Percentiles rank a stretch among this genome's conserved stretches.
phyloP scores from a whole-genome alignment of 2,329 filamentous ascomycete species.

The Fusarium tricinctum region DNA sequence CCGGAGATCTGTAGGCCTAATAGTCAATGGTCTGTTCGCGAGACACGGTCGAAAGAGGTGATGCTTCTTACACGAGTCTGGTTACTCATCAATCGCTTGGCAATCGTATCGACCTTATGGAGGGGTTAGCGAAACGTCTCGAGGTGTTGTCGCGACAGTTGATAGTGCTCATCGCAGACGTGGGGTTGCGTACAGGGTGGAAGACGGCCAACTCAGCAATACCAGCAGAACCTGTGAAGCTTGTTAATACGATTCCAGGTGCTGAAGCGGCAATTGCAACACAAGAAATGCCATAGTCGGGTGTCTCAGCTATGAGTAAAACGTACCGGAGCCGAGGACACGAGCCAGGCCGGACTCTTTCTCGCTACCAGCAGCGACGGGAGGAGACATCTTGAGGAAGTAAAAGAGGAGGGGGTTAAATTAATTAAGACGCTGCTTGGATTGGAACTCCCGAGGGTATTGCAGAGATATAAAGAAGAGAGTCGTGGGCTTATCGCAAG shows the following conservation, averaged over 20 bases:
- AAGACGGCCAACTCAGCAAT: slow-evolving; percentile 94
- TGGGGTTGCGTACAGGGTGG: slow-evolving; percentile 76
- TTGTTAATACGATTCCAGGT: slow-evolving; percentile 40
- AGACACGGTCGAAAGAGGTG: slow-evolving; percentile 38
- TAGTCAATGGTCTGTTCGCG: slow-evolving; percentile 35
- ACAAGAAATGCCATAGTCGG: slow-evolving; percentile 2
- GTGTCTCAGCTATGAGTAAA: slow-evolving; percentile 25
- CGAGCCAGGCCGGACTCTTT: slow-evolving; percentile 91
- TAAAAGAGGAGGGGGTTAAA: background rate
- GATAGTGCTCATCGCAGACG: slow-evolving; percentile 21
- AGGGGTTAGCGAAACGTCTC: slow-evolving; percentile 39
- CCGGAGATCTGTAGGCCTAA: slow-evolving; percentile 50
- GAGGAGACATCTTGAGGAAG: slow-evolving; percentile 70
- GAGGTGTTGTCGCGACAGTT: slow-evolving; percentile 10
- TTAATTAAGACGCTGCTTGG: slow-evolving; percentile 13
- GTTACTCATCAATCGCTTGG: slow-evolving; percentile 99
- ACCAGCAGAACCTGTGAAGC: slow-evolving; percentile 82
- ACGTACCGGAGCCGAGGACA: slow-evolving; percentile 88
- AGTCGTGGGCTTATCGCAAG: slow-evolving; percentile 33
- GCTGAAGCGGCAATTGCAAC: background rate
- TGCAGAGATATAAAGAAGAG: slow-evolving; percentile 16
- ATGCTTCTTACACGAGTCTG: slow-evolving; percentile 75
- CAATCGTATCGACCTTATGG: slow-evolving; percentile 90
- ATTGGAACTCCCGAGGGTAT: slow-evolving; percentile 18
- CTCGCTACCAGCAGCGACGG: slow-evolving; percentile 65